Percentiles rank a stretch among this genome's conserved stretches.
These are phyloP conservation scores for Leishmania lainsoni DNA, from an alignment of 208 protist genomes.

Conservation along the genomic window DNA sequence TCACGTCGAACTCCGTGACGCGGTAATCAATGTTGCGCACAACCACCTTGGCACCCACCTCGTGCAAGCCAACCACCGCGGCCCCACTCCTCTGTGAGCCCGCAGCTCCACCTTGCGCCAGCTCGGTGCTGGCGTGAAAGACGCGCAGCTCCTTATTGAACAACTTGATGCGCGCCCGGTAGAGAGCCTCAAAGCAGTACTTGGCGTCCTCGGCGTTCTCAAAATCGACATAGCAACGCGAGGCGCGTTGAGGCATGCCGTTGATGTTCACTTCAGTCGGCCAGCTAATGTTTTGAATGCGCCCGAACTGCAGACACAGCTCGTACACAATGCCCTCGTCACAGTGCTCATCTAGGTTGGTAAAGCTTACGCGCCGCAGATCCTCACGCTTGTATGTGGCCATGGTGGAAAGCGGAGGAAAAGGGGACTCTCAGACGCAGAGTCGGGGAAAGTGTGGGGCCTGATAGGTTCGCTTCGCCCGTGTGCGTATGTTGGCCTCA, in stretches of 20 bases:
- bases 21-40: slow-evolving; percentile 74
- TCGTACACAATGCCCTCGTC: slow-evolving; percentile 82
- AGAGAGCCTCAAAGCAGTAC: slow-evolving; percentile 86
- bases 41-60: slow-evolving; percentile 85
- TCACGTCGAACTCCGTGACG: slow-evolving; percentile 81
- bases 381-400: slow-evolving; percentile 81
- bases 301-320: slow-evolving; percentile 83
- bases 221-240: slow-evolving; percentile 83
- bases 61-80: slow-evolving; percentile 59
- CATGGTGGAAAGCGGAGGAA: slow-evolving; percentile 30
- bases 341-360: slow-evolving; percentile 78
- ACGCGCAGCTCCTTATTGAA: slow-evolving; percentile 76
- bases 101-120: slow-evolving; percentile 30
- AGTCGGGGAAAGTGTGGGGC: neutral
- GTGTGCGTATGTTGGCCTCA: neutral
- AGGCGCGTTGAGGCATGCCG: slow-evolving; percentile 58
- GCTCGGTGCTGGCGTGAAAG: slow-evolving; percentile 63
- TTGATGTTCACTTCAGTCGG: slow-evolving; percentile 48
- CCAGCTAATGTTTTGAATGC: slow-evolving; percentile 72
- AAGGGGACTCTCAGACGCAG: neutral
- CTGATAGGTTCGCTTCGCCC: neutral
- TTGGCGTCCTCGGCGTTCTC: slow-evolving; percentile 81
- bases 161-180: slow-evolving; percentile 61
- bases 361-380: slow-evolving; percentile 71
- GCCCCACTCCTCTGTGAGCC: slow-evolving; percentile 9